These are phyloP conservation scores for Phylloporus scabripes DNA, from an alignment of 768 basidiomycete species.

Conservation along the genomic window DNA sequence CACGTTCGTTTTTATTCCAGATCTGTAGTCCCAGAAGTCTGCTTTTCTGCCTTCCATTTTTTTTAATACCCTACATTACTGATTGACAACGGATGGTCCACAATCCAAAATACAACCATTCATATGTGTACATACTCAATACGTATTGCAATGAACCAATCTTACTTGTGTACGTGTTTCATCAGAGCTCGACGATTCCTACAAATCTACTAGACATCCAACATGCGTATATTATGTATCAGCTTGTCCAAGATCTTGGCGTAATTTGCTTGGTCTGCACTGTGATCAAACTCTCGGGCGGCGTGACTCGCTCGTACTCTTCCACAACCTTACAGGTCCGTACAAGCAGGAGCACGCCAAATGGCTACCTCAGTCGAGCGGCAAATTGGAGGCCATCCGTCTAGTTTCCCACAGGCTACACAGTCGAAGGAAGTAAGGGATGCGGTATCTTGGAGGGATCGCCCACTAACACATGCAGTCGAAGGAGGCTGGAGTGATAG, in stretches of 20 bases:
- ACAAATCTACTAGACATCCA: too few relatives aligned
- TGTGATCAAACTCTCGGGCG: neutral
- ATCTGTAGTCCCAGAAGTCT: conserved; percentile 6
- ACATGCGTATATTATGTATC: too few relatives aligned
- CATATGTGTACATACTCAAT: neutral
- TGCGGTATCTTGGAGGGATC: too few relatives aligned
- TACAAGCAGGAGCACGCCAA: neutral
- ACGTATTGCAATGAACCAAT: too few relatives aligned
- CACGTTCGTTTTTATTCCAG: conserved; percentile 18
- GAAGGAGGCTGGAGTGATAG: too few relatives aligned
- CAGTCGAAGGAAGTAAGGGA: neutral
- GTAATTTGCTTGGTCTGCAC: neutral
- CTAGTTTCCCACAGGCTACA: neutral
- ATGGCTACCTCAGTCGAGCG: neutral
- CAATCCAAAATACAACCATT: neutral
- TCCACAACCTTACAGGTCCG: neutral
- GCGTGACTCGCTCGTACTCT: neutral
- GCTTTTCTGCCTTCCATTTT: conserved; percentile 4
- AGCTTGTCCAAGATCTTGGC: too few relatives aligned
- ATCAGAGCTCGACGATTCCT: too few relatives aligned
- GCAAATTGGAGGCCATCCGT: neutral
- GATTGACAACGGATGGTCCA: conserved; percentile 10
- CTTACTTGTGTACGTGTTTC: too few relatives aligned
- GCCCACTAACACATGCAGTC: too few relatives aligned
- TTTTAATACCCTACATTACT: conserved; percentile 14